These are phyloP conservation scores for Termitomyces titanicus DNA, from an alignment of 768 basidiomycete species.

Conservation along the genomic window DNA sequence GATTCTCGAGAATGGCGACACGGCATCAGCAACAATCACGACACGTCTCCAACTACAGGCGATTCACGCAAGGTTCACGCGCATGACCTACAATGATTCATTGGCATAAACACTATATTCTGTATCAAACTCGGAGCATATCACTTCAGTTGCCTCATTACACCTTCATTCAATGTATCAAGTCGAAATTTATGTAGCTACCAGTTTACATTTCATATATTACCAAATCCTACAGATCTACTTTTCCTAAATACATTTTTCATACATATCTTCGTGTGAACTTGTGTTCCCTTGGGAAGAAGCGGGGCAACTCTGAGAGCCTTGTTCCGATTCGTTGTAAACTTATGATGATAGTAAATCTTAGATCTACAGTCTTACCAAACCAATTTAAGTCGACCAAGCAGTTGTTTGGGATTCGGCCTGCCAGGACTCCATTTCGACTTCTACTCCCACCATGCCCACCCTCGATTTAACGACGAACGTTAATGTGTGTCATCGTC, in stretches of 20 bases:
- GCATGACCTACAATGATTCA: neutral
- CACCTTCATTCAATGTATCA: neutral
- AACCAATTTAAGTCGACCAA: no score
- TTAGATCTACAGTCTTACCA: no score
- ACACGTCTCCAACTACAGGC: no score
- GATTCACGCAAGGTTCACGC: no score
- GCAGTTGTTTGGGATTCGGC: no score
- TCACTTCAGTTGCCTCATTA: neutral
- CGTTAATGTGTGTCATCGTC: slow-evolving; percentile 29
- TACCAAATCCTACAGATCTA: neutral
- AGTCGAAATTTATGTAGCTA: neutral
- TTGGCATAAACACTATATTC: neutral
- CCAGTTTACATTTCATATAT: neutral
- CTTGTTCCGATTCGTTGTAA: no score
- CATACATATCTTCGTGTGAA: neutral
- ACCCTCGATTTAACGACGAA: slow-evolving; percentile 40
- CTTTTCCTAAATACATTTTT: neutral
- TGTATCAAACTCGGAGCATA: neutral
- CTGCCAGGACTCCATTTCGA: neutral
- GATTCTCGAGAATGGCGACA: neutral
- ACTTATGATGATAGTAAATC: no score
- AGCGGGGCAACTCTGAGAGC: neutral
- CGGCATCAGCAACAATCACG: neutral
- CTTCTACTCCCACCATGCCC: slow-evolving; percentile 31
- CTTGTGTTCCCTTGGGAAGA: neutral